phyloP scores from a whole-genome alignment of 768 basidiomycete genomes.

The Piloderma croceum region DNA sequence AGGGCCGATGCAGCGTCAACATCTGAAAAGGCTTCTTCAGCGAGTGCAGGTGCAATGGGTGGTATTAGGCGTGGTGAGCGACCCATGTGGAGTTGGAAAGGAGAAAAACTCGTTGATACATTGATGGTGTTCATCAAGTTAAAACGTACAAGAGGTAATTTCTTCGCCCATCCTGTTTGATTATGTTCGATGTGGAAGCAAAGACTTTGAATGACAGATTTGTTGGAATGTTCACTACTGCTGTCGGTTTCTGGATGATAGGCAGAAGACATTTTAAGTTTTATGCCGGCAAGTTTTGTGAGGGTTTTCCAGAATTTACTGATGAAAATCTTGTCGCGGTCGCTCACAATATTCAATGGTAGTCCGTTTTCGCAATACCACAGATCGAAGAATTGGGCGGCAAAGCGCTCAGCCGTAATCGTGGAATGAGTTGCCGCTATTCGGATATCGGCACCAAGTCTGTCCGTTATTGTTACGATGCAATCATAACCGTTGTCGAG shows the following conservation, averaged over 20 bases:
- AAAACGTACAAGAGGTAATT: conserved; percentile 25
- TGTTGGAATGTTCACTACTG: conserved; percentile 25
- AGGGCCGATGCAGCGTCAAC: conserved; percentile 4
- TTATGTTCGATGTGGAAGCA: conserved; percentile 18
- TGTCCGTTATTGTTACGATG: too few relatives aligned
- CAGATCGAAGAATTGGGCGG: too few relatives aligned
- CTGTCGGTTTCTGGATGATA: too few relatives aligned
- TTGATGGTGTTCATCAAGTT: conserved; percentile 29
- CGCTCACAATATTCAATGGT: too few relatives aligned
- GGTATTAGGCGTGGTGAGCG: conserved; percentile 18
- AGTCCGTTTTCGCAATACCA: too few relatives aligned
- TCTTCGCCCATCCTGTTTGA: conserved; percentile 25
- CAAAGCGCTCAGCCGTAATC: too few relatives aligned
- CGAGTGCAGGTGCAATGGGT: conserved; percentile 10
- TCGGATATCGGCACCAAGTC: too few relatives aligned
- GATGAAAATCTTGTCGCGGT: conserved; percentile 30
- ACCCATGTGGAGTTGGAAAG: conserved; percentile 26
- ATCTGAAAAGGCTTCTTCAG: not conserved
- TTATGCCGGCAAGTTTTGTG: conserved; percentile 17
- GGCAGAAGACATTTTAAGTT: conserved; percentile 28
- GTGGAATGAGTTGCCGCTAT: too few relatives aligned
- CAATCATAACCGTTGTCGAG: too few relatives aligned
- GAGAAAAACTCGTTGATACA: conserved; percentile 23
- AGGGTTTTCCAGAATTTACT: conserved; percentile 26
- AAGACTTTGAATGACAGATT: conserved; percentile 24